Evolutionary conservation across 306 rosid genomes (phyloP), one percentile per base, ranked within the genome.

Genomic region (Erythrophleum fordii): DNA sequence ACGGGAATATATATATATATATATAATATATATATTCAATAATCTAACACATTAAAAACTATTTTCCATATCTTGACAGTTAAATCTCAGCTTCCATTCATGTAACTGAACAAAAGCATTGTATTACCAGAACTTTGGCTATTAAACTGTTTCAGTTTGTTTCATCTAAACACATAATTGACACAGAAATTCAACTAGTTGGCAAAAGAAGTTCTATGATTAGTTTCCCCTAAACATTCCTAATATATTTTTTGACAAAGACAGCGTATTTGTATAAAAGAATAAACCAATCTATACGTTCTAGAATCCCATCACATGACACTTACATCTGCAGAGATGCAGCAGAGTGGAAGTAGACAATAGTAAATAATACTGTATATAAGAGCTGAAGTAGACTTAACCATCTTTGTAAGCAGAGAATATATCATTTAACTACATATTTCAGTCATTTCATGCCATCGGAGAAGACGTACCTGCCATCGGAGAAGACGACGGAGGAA

Each of bases 241-340:
- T 12, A 60, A 46, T 49, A 31, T 61, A 18, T 31, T 58, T 80
- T 65, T 39, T 11, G 51, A 39, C 7, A 14, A 26, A 76, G 69
- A 76, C 52, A 44, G 55, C n/a, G 55, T 59, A 25, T 59, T 13
- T 12, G 66, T 8, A 59, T 17, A 26, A 12, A 58, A 58, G 17
- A 69, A 51, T 45, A 44, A 45, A 80, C 31, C 56, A 44, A 26
- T 51, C 20, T 69, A 29, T 46, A 51, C 65, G 65, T 53, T 71
- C 62, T 29, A 73, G 77, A 81, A 78, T 59, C 74, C 69, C 41
- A 77, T 64, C 65, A 66, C 48, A 34, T 44, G 60, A 65, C 23
- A 86, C 99, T 92, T 93, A 93, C 99, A 90, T 82, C 72, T 93
- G 97, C 80, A 96, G 87, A 82, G 99, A 93, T 70, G 99, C 99